phyloP scores from a whole-genome alignment of 139 green algal species.

The Chlorella sp. region DNA sequence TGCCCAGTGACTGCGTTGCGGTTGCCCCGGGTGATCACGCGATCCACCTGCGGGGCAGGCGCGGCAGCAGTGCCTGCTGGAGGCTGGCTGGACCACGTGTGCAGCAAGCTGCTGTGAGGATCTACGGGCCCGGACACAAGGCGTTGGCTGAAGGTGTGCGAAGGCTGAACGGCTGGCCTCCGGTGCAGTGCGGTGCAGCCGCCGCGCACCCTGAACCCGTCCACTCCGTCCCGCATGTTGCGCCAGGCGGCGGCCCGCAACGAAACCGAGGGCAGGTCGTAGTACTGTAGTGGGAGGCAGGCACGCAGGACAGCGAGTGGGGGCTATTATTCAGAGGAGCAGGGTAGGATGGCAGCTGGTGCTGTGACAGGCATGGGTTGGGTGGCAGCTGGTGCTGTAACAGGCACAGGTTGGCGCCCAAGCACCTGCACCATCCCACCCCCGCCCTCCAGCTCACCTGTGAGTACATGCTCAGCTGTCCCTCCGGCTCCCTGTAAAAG shows the following conservation, averaged over 20 bases:
- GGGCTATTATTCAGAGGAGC: not conserved
- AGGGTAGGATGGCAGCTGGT: too few species aligned
- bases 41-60: slow-evolving; percentile 1
- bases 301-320: too few species aligned
- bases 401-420: too few species aligned
- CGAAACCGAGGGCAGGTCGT: slow-evolving; percentile 10
- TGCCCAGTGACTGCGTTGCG: not conserved
- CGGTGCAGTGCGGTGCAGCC: not conserved
- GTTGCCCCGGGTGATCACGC: slow-evolving; percentile 1
- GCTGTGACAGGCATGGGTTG: too few species aligned
- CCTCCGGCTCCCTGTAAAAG: slow-evolving; percentile 23
- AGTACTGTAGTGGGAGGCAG: not conserved
- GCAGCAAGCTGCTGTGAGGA: not conserved
- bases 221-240: not conserved
- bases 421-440: not conserved
- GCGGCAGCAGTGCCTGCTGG: too few species aligned
- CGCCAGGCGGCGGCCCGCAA: slow-evolving; percentile 2
- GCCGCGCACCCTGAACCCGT: slow-evolving; percentile 11
- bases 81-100: not conserved
- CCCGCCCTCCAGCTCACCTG: not conserved
- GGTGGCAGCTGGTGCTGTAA: too few species aligned
- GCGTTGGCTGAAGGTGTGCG: not conserved
- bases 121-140: too few species aligned
- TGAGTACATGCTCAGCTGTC: not conserved
- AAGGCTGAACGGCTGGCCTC: not conserved